Evolutionary conservation across 2,329 filamentous ascomycete genomes (phyloP).

Genomic region (Fusarium phyllophilum): DNA sequence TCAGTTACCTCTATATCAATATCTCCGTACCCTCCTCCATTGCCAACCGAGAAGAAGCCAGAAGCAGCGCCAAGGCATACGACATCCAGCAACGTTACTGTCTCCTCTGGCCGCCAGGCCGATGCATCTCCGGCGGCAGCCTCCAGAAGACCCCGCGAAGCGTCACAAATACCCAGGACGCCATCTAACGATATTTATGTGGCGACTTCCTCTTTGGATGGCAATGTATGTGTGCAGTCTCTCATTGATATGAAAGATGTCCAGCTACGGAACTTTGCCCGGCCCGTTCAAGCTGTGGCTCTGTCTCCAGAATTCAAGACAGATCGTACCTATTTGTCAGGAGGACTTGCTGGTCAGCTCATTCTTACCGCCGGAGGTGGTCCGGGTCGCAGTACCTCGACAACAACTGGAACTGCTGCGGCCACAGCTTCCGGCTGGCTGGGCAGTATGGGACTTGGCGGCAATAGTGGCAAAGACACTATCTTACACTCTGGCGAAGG

Average conservation of each 20-base stretch:
- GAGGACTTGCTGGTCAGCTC: slow-evolving; percentile 86
- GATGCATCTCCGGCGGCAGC: slow-evolving; percentile 60
- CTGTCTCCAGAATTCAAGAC: slow-evolving; percentile 95
- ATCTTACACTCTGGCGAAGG: slow-evolving; percentile 93
- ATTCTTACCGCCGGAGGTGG: slow-evolving; percentile 87
- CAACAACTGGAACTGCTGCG: slow-evolving; percentile 83
- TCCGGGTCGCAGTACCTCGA: slow-evolving; percentile 84
- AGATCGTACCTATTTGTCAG: slow-evolving; percentile 89
- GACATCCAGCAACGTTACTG: slow-evolving; percentile 50
- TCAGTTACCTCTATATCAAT: slow-evolving; percentile 91
- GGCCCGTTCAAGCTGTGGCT: slow-evolving; percentile 90
- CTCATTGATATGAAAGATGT: slow-evolving; percentile 90
- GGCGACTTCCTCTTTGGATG: slow-evolving; percentile 93
- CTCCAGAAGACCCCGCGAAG: slow-evolving; percentile 63
- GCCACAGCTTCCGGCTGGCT: slow-evolving; percentile 91
- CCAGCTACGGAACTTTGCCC: slow-evolving; percentile 89
- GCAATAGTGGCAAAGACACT: slow-evolving; percentile 83
- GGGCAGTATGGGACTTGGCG: slow-evolving; percentile 83
- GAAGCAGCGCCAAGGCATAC: slow-evolving; percentile 53
- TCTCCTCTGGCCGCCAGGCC: slow-evolving; percentile 45
- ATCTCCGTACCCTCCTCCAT: slow-evolving; percentile 79
- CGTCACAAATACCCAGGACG: slow-evolving; percentile 71
- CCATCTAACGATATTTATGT: slow-evolving; percentile 94
- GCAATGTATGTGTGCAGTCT: slow-evolving; percentile 92
- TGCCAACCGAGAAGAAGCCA: slow-evolving; percentile 56